Percentiles rank a stretch among this genome's conserved stretches.
phyloP scores from a whole-genome alignment of 768 basidiomycete species.

The Tricholoma sp. region DNA sequence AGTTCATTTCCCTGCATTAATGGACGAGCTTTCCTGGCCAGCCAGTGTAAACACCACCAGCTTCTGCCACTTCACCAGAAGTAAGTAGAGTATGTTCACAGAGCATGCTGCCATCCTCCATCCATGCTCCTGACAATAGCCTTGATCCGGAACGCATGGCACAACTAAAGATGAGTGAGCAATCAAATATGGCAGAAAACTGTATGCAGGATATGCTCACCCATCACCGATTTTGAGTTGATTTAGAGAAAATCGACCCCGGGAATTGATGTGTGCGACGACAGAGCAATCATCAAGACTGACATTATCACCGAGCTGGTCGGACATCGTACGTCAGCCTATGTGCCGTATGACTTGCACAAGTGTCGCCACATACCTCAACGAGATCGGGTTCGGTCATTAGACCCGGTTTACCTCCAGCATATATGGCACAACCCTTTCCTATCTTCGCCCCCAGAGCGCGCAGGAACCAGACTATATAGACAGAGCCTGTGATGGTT shows the following conservation, averaged over 20 bases:
- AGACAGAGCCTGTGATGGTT: conserved; percentile 35
- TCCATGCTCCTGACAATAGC: conserved; percentile 43
- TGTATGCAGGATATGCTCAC: conserved; percentile 12
- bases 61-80: conserved; percentile 42
- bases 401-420: conserved; percentile 33
- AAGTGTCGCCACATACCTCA: conserved; percentile 21
- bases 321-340: neutral
- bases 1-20: too few species aligned
- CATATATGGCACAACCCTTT: conserved; percentile 34
- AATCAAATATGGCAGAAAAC: neutral
- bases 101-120: conserved; percentile 46
- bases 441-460: conserved; percentile 41
- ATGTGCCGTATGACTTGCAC: neutral
- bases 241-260: conserved; percentile 41
- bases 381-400: conserved; percentile 48
- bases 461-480: conserved; percentile 43
- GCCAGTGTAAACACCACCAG: conserved; percentile 33
- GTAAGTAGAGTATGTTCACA: conserved; percentile 43
- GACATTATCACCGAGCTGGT: conserved; percentile 36
- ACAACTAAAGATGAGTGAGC: conserved; percentile 14
- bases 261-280: conserved; percentile 43
- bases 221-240: conserved; percentile 35
- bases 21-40: conserved; percentile 29
- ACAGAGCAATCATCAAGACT: conserved; percentile 41
- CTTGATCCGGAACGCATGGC: conserved; percentile 42